Conservation (phyloP, 139 green algal genomes). For the Pseudopediastrum boryanum region DNA sequence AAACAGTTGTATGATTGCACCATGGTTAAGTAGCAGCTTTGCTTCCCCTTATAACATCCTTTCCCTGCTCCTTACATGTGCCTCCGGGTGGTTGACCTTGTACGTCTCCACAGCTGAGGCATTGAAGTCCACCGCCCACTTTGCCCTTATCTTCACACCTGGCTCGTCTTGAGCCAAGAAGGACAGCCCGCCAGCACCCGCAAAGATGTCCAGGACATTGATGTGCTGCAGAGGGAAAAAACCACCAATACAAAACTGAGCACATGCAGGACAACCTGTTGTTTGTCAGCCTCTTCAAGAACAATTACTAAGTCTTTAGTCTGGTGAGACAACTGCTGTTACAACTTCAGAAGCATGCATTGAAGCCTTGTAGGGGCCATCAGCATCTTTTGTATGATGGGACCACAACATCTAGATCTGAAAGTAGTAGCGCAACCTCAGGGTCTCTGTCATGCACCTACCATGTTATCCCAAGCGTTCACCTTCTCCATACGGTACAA, state of each 20-base stretch:
- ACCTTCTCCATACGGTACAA: too few species aligned
- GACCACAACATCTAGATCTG: too few species aligned
- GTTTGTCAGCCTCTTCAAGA: background rate
- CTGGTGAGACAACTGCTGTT: background rate
- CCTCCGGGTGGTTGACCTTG: slow-evolving; percentile 51
- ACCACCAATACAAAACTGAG: background rate
- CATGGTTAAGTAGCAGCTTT: background rate
- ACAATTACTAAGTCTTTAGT: background rate
- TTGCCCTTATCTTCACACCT: background rate
- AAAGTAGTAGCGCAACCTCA: too few species aligned
- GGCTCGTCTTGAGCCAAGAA: slow-evolving; percentile 43
- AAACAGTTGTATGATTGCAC: too few species aligned
- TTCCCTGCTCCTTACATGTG: slow-evolving; percentile 7
- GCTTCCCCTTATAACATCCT: background rate
- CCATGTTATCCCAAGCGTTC: too few species aligned
- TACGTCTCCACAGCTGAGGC: slow-evolving; percentile 43
- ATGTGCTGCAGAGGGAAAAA: background rate
- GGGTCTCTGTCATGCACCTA: too few species aligned
- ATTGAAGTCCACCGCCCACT: slow-evolving; percentile 64
- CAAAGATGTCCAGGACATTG: slow-evolving; percentile 51
- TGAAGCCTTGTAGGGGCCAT: background rate
- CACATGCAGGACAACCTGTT: too few species aligned
- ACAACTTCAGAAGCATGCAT: background rate
- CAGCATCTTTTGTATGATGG: too few species aligned
- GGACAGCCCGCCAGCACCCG: slow-evolving; percentile 45